Percentiles rank a stretch among this genome's conserved stretches.
These are phyloP conservation scores for Pythium brachiatum DNA, from an alignment of 352 stramenopile genomes.

Conservation along the genomic window DNA sequence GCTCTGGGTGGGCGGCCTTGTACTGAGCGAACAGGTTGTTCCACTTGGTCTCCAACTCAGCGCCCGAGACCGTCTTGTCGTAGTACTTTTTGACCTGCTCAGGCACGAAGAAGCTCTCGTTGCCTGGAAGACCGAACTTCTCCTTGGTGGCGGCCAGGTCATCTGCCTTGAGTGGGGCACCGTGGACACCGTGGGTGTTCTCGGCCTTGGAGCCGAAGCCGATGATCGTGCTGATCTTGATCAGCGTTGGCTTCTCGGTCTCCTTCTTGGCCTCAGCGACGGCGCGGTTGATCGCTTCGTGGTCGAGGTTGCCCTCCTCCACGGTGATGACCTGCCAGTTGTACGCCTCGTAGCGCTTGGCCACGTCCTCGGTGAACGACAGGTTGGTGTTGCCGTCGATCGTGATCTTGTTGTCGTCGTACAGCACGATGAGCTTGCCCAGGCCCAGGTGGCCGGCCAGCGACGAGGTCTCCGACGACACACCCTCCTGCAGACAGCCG, in stretches of 20 bases:
- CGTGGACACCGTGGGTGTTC: slow-evolving; percentile 94
- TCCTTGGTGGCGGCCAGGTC: slow-evolving; percentile 91
- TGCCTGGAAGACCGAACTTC: slow-evolving; percentile 91
- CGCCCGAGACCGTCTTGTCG: slow-evolving; percentile 74
- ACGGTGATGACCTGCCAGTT: slow-evolving; percentile 96
- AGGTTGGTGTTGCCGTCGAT: slow-evolving; percentile 97
- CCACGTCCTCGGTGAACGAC: slow-evolving; percentile 98
- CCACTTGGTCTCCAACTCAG: slow-evolving; percentile 87
- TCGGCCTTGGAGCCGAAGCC: slow-evolving; percentile 93
- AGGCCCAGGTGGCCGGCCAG: slow-evolving; percentile 97
- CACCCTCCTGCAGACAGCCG: slow-evolving; percentile 98
- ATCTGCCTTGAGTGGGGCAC: slow-evolving; percentile 93
- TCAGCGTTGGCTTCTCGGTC: slow-evolving; percentile 97
- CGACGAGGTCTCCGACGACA: slow-evolving; percentile 94
- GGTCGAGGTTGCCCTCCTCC: slow-evolving; percentile 92
- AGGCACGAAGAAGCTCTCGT: slow-evolving; percentile 92
- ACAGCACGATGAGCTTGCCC: slow-evolving; percentile 98
- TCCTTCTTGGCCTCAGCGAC: slow-evolving; percentile 93
- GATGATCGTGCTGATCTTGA: slow-evolving; percentile 98
- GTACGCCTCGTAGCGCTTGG: slow-evolving; percentile 98
- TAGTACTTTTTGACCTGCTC: slow-evolving; percentile 94
- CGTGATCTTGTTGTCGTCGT: slow-evolving; percentile 99
- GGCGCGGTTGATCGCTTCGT: slow-evolving; percentile 92
- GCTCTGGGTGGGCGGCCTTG: slow-evolving; percentile 85
- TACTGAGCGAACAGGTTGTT: slow-evolving; percentile 92